phyloP scores from a whole-genome alignment of 2,329 filamentous ascomycete species.

The Aureobasidium sp. region DNA sequence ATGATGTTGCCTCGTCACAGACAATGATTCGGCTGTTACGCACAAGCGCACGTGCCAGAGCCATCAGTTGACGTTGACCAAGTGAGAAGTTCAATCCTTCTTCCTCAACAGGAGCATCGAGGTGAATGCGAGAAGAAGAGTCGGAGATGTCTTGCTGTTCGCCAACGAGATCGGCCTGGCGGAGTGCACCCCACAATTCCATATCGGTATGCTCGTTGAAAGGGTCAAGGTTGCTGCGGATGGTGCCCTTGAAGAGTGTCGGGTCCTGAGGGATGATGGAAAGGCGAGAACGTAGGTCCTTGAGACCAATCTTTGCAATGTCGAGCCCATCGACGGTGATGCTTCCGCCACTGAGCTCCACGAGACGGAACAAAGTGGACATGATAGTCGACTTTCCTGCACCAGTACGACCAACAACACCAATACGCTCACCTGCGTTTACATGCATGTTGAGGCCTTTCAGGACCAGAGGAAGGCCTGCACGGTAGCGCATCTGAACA shows the following conservation, averaged over 20 bases:
- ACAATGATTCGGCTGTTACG: constrained; percentile 86
- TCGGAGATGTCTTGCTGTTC: constrained; percentile 42
- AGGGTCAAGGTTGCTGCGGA: constrained; percentile 72
- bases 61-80: constrained; percentile 92
- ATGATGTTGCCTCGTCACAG: constrained; percentile 91
- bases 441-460: constrained; percentile 58
- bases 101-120: constrained; percentile 82
- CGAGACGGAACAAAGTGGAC: constrained; percentile 70
- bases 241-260: constrained; percentile 73
- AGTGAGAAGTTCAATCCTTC: constrained; percentile 95
- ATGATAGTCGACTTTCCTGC: constrained; percentile 81
- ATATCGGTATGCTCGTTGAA: constrained; percentile 73
- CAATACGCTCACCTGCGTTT: constrained; percentile 68
- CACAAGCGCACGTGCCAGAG: constrained; percentile 82
- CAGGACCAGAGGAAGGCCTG: constrained; percentile 43
- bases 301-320: constrained; percentile 66
- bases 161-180: constrained; percentile 66
- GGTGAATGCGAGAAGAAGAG: constrained; percentile 55
- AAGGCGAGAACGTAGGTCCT: constrained; percentile 67
- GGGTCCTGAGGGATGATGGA: constrained; percentile 77
- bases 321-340: constrained; percentile 46
- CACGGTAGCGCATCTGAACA: constrained; percentile 47
- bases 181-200: constrained; percentile 69
- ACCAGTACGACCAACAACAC: constrained; percentile 73
- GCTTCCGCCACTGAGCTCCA: constrained; percentile 41